Conservation (phyloP, 306 rosid genomes). For the Malus orientalis region DNA sequence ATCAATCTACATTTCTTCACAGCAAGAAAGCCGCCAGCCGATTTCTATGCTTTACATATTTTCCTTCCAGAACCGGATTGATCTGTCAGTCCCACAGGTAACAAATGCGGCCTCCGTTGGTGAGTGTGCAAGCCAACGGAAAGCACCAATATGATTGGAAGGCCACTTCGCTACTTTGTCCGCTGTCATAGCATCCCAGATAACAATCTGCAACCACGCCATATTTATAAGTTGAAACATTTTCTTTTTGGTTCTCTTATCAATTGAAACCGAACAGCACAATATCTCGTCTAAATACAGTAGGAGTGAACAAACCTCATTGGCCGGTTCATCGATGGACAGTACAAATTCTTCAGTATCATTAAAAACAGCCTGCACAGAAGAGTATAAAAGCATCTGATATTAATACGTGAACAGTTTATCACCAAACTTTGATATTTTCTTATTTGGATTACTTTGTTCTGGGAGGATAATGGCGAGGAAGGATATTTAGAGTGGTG, state of each 20-base stretch:
- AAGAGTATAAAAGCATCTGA: slow-evolving; percentile 1
- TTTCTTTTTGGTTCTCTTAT: not conserved
- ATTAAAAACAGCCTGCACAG: slow-evolving; percentile 69
- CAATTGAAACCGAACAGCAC: not conserved
- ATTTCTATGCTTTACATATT: slow-evolving; percentile 13
- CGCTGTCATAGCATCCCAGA: slow-evolving; percentile 84
- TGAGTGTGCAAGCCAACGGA: slow-evolving; percentile 92
- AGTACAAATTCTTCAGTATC: slow-evolving; percentile 76
- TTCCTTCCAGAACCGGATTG: slow-evolving; percentile 88
- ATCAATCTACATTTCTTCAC: not conserved
- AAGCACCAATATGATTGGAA: slow-evolving; percentile 77
- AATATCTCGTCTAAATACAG: slow-evolving; percentile 1
- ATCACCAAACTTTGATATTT: not conserved
- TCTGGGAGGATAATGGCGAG: not conserved
- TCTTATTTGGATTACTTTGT: not conserved
- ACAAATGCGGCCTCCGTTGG: slow-evolving; percentile 62
- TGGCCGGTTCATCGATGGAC: slow-evolving; percentile 75
- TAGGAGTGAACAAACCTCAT: slow-evolving; percentile 57
- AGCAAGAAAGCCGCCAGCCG: not conserved
- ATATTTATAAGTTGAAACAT: slow-evolving; percentile 14
- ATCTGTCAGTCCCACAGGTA: slow-evolving; percentile 80
- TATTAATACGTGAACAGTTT: not conserved
- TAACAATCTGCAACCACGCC: slow-evolving; percentile 52
- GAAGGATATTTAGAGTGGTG: not conserved
- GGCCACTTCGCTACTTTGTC: slow-evolving; percentile 82